Base-by-base conservation (phyloP, 2,329 filamentous ascomycete genomes). In the Penicillium olsonii region DNA sequence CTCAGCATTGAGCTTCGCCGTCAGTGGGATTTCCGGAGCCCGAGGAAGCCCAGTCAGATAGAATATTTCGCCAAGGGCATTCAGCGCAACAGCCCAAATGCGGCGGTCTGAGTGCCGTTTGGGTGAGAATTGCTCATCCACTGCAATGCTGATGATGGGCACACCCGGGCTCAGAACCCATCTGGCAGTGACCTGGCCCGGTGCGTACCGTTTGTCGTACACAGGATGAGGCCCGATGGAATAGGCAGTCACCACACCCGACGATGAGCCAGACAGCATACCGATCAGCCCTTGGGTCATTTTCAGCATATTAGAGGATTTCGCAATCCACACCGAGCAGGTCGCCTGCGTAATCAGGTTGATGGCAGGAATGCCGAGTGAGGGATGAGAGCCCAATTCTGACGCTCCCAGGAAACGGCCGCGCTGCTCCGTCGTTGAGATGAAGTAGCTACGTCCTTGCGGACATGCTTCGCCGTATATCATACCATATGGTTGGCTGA, bases 161-260 rank as follows among this genome's bases (percentile, higher is more conserved):
- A 97, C 91, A 34, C 94, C 94, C 2, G 94, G 94, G 64, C 90
- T 91, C 11, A 97, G 77, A 9, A 90, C 85, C 92, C 92, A 97
- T 58, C 87, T 88, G 27, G 89, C 88, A 33, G 90, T 95, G 57
- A 94, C 80, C 62, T 95, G 87, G 4, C 91, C 91, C 34, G 84
- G 83, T 31, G 80, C 77, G 55, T 86, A 83, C 48, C 86, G 81
- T 45, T 83, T 78, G 43, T 83, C 75, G 42, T 86, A 83, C 19
- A 82, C 68, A 42, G 75, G 75, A 64, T 81, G 78, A 12, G 75
- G 76, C 19, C 87, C 87, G 1, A 96, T 75, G 17, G 89, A 87
- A 72, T 94, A 96, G 0, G 90, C 81, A 0, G 89, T 88, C 34
- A 97, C 78, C 2, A 96, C 79, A 34, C 92, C 92, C 9, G 89